Evolutionary conservation across 805 yeast genomes (phyloP).

Genomic region (Debaryomyces maramus): DNA sequence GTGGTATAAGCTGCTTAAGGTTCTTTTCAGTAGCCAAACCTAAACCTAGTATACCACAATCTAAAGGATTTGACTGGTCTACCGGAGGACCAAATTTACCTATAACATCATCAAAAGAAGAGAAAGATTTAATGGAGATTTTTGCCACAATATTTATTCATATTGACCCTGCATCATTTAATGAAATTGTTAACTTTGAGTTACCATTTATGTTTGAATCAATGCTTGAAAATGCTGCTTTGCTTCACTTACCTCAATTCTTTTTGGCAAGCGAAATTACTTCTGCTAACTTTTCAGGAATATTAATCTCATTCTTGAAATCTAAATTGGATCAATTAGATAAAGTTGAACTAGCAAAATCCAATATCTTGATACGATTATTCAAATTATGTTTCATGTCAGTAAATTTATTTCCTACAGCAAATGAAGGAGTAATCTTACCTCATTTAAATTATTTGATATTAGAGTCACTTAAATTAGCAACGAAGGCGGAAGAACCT

Average conservation of each 20-base stretch:
- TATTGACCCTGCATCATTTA: constrained; percentile 92
- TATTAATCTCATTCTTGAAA: constrained; percentile 73
- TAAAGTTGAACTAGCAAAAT: constrained; percentile 69
- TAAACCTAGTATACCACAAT: constrained; percentile 24
- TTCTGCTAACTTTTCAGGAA: constrained; percentile 86
- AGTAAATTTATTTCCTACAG: constrained; percentile 83
- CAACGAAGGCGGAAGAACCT: constrained; percentile 89
- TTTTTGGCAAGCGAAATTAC: constrained; percentile 93
- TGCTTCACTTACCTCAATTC: constrained; percentile 89
- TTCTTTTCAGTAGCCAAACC: constrained; percentile 68
- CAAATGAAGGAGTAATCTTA: constrained; percentile 82
- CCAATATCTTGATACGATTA: constrained; percentile 78
- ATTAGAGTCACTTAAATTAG: constrained; percentile 70
- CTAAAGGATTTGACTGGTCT: constrained; percentile 54
- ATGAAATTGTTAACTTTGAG: constrained; percentile 84
- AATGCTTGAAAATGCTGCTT: constrained; percentile 78
- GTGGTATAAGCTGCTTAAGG: constrained; percentile 77
- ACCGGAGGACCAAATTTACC: constrained; percentile 81
- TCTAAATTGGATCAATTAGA: constrained; percentile 77
- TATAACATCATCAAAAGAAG: constrained; percentile 85
- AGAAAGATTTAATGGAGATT: constrained; percentile 92
- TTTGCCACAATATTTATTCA: constrained; percentile 92
- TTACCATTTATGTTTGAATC: constrained; percentile 74
- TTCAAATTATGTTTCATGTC: constrained; percentile 96
- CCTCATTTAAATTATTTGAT: constrained; percentile 88